Evolutionary conservation across 2,329 filamentous ascomycete genomes (phyloP), one percentile per base, ranked within the genome.

Genomic region (Hypomyces perniciosus): DNA sequence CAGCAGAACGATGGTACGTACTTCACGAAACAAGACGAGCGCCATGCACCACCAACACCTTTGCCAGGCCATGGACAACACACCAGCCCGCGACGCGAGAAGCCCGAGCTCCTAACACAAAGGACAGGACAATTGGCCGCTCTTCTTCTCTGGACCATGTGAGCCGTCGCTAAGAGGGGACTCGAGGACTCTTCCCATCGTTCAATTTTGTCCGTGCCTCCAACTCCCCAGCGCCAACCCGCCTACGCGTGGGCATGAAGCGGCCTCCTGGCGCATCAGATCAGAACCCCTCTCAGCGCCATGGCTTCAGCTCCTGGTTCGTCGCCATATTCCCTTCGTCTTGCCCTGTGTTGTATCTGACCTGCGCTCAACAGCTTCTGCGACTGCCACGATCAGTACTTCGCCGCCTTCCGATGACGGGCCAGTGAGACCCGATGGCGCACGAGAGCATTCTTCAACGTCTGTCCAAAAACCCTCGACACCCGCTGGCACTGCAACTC

Each of bases 221-320:
- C 46, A 44, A 45, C 48, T 48, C 38, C n/a, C 46, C 43, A 45
- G 43, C 43, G 12, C 30, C 43, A 33, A 20, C 51, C 33, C 34
- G 51, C 51, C 51, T 39, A 35, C 46, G 51, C 48, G 50, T 54
- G 54, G 56, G 54, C 49, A 55, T 58, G 52, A 51, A 47, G 52
- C 40, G 52, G 48, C 44, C 48, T 50, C 42, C 44, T 40, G 52
- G 52, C 52, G 52, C 52, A 48, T 51, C 40, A 55, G 57, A 46
- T 40, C 55, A 51, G 52, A 51, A 59, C 44, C 50, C 49, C 44
- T 48, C 46, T 48, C 49, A 51, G 55, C 55, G 59, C 57, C 56
- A 66, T 66, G 61, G 56, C 61, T 50, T 55, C 57, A 42, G 55
- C 57, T 52, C 50, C 59, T 51, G 54, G 64, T 66, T 61, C 44